phyloP scores from a whole-genome alignment of 306 rosid genomes.

The Parietaria judaica region DNA sequence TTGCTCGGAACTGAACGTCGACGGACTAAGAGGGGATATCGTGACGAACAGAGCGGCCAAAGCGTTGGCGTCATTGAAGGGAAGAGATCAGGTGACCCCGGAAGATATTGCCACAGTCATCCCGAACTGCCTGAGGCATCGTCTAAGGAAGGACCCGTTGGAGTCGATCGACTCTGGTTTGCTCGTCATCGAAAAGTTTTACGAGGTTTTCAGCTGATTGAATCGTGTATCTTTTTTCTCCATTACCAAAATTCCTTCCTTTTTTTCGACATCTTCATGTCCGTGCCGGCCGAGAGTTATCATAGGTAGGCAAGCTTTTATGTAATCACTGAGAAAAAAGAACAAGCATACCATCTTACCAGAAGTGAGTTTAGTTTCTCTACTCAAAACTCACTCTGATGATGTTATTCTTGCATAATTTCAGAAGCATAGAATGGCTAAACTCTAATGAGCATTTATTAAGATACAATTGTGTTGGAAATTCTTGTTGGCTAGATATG shows the following conservation, averaged over 20 bases:
- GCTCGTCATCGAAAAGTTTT: constrained; percentile 82
- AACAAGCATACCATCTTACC: not conserved
- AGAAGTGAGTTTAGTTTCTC: no score
- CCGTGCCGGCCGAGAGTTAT: constrained; percentile 14
- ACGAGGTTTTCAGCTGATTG: constrained; percentile 63
- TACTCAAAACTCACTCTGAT: no score
- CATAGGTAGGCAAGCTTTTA: constrained; percentile 9
- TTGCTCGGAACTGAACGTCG: constrained; percentile 84
- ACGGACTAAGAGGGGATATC: constrained; percentile 94
- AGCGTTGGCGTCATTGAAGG: constrained; percentile 84
- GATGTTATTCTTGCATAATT: no score
- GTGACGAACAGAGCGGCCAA: constrained; percentile 86
- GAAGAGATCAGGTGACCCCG: constrained; percentile 54
- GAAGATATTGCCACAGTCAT: constrained; percentile 92
- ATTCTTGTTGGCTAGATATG: no score
- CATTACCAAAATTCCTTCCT: no score
- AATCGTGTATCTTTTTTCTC: constrained; percentile 9
- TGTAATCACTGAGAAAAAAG: constrained; percentile 6
- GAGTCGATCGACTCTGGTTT: constrained; percentile 94
- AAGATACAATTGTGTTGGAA: no score
- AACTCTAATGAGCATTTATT: no score
- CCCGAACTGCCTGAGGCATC: constrained; percentile 92
- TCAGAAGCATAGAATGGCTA: no score
- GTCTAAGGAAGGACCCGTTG: constrained; percentile 92
- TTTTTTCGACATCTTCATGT: constrained; percentile 7